These are phyloP conservation scores for Morella rubra DNA, from an alignment of 306 rosid species.

Conservation along the genomic window DNA sequence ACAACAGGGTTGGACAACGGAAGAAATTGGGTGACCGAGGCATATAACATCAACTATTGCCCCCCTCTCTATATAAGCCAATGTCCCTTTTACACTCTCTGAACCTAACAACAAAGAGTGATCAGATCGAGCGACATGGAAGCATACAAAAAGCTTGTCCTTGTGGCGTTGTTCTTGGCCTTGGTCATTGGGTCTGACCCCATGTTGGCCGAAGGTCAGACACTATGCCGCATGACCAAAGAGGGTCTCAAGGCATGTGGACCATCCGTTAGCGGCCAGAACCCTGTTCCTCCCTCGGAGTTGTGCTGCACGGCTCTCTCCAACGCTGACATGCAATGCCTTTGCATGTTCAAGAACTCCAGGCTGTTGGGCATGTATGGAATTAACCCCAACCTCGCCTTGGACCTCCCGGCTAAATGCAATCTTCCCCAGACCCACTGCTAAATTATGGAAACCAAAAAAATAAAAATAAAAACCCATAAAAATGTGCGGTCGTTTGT, in stretches of 20 bases:
- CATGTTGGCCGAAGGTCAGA: conserved; percentile 9
- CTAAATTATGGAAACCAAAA: neutral
- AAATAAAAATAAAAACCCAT: too few relatives aligned
- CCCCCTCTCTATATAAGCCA: neutral
- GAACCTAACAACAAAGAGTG: neutral
- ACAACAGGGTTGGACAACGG: neutral
- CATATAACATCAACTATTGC: too few relatives aligned
- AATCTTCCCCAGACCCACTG: conserved; percentile 34
- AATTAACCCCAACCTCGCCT: conserved; percentile 44
- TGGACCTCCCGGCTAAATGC: conserved; percentile 60
- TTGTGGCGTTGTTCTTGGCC: conserved; percentile 12
- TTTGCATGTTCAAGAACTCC: conserved; percentile 42
- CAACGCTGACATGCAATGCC: conserved; percentile 45
- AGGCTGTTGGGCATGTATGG: conserved; percentile 29
- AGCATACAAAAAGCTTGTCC: conserved; percentile 17
- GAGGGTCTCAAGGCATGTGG: conserved; percentile 38
- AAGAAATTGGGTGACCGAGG: too few relatives aligned
- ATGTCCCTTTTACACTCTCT: neutral
- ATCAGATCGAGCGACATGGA: conserved; percentile 3
- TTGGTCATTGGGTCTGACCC: conserved; percentile 1
- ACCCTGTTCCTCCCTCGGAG: conserved; percentile 26
- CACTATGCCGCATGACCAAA: conserved; percentile 30
- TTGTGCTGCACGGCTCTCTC: conserved; percentile 51
- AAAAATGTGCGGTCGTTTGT: neutral
- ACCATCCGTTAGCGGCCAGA: conserved; percentile 34